Conservation (phyloP, 352 stramenopile species). For the Pythium rhizo-oryzae region DNA sequence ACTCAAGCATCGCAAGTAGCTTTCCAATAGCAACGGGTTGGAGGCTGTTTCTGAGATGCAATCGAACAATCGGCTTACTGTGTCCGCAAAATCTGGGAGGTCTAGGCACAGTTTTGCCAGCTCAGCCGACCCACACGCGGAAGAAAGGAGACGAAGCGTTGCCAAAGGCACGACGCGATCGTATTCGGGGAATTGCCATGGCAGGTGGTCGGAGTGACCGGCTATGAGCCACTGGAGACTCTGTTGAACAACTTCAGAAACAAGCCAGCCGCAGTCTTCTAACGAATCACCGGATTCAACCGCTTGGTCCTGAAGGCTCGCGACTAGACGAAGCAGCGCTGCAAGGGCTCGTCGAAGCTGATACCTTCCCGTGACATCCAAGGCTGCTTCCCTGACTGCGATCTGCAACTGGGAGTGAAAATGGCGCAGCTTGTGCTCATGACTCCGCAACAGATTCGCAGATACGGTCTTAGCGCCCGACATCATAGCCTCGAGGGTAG, state of each 20-base stretch:
- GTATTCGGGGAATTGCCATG: neutral
- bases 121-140: neutral
- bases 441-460: neutral
- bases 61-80: neutral
- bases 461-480: neutral
- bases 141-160: conserved; percentile 1
- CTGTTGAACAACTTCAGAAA: neutral
- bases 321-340: neutral
- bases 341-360: neutral
- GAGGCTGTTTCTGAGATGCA: neutral
- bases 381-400: no score
- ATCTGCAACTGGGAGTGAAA: neutral
- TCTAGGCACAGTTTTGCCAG: neutral
- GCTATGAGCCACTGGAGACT: neutral
- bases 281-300: neutral
- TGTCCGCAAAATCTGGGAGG: neutral
- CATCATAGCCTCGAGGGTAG: neutral
- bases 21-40: neutral
- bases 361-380: neutral
- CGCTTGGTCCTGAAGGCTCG: neutral
- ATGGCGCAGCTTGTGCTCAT: neutral
- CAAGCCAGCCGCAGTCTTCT: neutral
- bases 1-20: neutral
- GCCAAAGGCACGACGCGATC: neutral
- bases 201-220: neutral